A percentile compares a stretch with the other conserved stretches of the same genome.
Evolutionary conservation across 192 early-diverging fungal species (phyloP).

Genomic region (Backusella westeae): DNA sequence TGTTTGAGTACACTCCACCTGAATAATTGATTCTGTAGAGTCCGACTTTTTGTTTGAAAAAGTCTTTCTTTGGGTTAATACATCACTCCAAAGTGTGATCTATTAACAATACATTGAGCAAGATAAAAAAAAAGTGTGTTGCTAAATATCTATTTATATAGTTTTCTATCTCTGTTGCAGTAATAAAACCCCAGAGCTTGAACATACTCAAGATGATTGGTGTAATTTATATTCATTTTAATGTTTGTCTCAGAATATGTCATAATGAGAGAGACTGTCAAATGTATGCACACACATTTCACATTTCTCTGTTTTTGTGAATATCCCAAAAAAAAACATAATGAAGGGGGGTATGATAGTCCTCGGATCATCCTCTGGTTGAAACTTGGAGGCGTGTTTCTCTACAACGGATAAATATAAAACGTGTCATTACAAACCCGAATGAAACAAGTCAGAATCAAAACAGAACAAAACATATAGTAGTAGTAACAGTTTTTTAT

Average conservation of each 20-base stretch:
- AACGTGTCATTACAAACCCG: background rate
- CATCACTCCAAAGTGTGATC: too few species aligned
- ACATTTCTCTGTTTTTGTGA: background rate
- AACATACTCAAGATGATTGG: too few species aligned
- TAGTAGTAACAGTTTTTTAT: background rate
- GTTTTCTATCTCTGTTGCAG: background rate
- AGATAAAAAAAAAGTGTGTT: background rate
- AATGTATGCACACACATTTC: background rate
- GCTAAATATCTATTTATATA: background rate
- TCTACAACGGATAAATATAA: background rate
- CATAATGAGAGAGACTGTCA: background rate
- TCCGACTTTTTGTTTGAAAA: too few species aligned
- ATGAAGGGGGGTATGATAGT: too few species aligned
- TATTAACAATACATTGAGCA: background rate
- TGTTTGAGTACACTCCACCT: too few species aligned
- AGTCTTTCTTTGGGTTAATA: too few species aligned
- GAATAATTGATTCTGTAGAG: too few species aligned
- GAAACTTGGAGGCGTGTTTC: background rate
- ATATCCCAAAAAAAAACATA: background rate
- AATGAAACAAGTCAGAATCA: slow-evolving; percentile 4
- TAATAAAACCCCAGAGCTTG: too few species aligned
- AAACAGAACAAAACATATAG: background rate
- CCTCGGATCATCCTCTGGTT: background rate
- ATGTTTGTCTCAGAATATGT: background rate
- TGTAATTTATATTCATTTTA: background rate